phyloP scores from a whole-genome alignment of 306 rosid species.

The Notholithocarpus densiflorus region DNA sequence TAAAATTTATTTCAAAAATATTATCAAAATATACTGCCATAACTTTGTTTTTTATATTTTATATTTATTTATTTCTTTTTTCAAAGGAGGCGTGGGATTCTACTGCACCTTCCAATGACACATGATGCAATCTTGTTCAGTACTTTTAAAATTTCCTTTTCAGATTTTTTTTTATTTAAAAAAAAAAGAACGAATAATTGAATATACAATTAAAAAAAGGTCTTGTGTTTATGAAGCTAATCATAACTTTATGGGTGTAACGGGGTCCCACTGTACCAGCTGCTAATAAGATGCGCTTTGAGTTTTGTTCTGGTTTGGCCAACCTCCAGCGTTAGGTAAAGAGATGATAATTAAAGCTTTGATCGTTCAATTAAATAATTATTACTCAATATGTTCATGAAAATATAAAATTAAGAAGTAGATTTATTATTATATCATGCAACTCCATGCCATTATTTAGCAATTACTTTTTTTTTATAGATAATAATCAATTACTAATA shows the following conservation, averaged over 20 bases:
- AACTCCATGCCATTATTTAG: background rate
- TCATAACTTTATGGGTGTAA: background rate
- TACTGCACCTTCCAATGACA: too few relatives aligned
- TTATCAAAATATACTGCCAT: too few relatives aligned
- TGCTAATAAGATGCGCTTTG: background rate
- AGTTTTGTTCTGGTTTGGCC: conserved; percentile 30
- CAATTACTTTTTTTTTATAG: too few relatives aligned
- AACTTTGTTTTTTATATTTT: too few relatives aligned
- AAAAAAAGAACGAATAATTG: background rate
- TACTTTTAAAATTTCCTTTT: background rate
- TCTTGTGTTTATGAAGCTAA: background rate
- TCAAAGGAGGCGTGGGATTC: too few relatives aligned
- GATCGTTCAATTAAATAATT: conserved; percentile 26
- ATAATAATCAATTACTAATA: too few relatives aligned
- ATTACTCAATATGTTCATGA: background rate
- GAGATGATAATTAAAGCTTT: background rate
- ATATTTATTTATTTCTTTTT: too few relatives aligned
- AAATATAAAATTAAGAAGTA: too few relatives aligned
- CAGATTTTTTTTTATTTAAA: background rate
- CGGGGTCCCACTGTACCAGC: conserved; percentile 18
- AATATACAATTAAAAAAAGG: background rate
- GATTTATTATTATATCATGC: background rate
- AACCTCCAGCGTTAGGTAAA: conserved; percentile 35
- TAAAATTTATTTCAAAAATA: too few relatives aligned
- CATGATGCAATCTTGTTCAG: background rate